A percentile compares a stretch with the other conserved stretches of the same genome.
Evolutionary conservation across 306 rosid genomes (phyloP).

Genomic region (Lathyrus aphaca): DNA sequence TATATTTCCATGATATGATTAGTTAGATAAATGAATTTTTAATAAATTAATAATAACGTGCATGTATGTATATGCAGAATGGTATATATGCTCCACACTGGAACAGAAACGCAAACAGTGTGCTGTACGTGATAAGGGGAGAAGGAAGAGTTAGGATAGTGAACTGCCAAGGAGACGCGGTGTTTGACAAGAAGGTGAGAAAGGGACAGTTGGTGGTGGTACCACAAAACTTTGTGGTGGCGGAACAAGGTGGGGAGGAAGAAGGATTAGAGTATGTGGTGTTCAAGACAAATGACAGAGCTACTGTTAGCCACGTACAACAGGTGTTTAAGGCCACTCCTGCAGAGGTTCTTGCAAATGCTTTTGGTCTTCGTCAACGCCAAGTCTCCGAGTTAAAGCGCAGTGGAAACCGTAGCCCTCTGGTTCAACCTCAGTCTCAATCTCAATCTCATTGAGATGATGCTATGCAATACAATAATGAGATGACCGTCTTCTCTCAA

Average conservation of each 20-base stretch:
- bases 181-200: constrained; percentile 48
- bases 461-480: background rate
- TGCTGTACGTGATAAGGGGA: constrained; percentile 54
- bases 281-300: constrained; percentile 62
- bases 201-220: constrained; percentile 55
- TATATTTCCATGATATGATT: background rate
- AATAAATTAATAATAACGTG: too few species aligned
- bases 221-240: constrained; percentile 65
- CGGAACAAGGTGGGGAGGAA: constrained; percentile 44
- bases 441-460: background rate
- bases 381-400: constrained; percentile 50
- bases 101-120: constrained; percentile 54
- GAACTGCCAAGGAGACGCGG: constrained; percentile 46
- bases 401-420: constrained; percentile 34
- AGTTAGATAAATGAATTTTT: background rate
- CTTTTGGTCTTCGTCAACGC: constrained; percentile 36
- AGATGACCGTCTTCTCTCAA: background rate
- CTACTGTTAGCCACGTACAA: constrained; percentile 23
- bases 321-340: constrained; percentile 49
- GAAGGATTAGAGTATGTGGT: constrained; percentile 67
- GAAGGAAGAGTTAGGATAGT: constrained; percentile 55
- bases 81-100: constrained; percentile 61
- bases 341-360: constrained; percentile 47
- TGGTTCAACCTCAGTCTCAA: constrained; percentile 35
- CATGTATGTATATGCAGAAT: constrained; percentile 4